Base-by-base conservation (phyloP, 2,329 filamentous ascomycete genomes). In the Diaporthe humulicola region DNA sequence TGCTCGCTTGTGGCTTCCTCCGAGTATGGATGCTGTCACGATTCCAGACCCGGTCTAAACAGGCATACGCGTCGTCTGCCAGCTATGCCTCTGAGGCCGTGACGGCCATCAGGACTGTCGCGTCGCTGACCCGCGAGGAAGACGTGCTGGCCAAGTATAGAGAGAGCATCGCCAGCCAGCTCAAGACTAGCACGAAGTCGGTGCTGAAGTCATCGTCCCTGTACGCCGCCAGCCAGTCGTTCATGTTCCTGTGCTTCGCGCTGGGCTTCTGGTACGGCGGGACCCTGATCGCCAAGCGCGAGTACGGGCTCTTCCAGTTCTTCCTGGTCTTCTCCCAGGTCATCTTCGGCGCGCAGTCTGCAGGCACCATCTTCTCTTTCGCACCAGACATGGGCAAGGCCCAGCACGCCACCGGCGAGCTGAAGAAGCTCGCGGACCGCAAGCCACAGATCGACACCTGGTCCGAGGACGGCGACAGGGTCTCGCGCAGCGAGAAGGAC, bases 191-290 rank as follows among this genome's bases (percentile, higher is more conserved):
- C 76, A 83, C 98, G 50, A 88, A 89, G 14, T 97, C 95, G 0
- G 90, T 98, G 42, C 82, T 95, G 75, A 93, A 92, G 80, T 95
- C 94, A 0, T 96, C 94, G 15, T 82, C 89, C 1, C 90, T 98
- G 7, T 98, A 98, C 81, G 95, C 96, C 0, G 90, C 92, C 2
- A 94, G 95, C 0, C 96, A 98, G 84, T 95, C 94, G 0, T 86
- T 98, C 74, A 91, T 94, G 76, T 97, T 98, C 85, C 87, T 95
- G 61, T 95, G 93, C 78, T 93, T 97, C 75, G 95, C 95, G 0
- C 90, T 98, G 5, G 95, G 94, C 2, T 98, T 98, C 87, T 98
- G 95, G 95, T 98, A 97, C 80, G 95, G 95, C 76, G 94, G 95
- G 38, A 93, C 89, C 0, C 86, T 97, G 42, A 93, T 98, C 71